These are phyloP conservation scores for Beauveria rudraprayagi DNA, from an alignment of 2,329 filamentous ascomycete genomes.

Conservation along the genomic window DNA sequence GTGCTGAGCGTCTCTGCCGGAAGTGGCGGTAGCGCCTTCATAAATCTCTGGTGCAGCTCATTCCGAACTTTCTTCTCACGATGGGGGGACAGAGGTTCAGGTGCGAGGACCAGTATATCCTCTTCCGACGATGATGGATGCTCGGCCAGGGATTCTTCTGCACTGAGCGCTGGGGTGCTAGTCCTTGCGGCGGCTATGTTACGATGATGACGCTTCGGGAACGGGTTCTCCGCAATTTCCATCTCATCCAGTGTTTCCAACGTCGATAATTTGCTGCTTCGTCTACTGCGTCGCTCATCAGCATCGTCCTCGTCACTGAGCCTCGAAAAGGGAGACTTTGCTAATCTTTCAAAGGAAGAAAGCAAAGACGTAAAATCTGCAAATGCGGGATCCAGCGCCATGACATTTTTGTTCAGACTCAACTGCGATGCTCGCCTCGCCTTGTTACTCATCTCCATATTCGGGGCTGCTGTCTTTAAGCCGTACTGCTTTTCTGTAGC, in stretches of 20 bases:
- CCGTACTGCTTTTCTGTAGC: conserved; percentile 6
- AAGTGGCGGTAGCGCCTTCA: conserved; percentile 43
- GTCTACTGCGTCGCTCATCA: conserved; percentile 6
- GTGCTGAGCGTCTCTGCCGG: conserved; percentile 22
- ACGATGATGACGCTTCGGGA: conserved; percentile 9
- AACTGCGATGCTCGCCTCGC: conserved; percentile 10
- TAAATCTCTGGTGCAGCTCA: conserved; percentile 37
- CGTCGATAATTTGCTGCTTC: conserved; percentile 1
- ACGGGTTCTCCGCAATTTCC: not conserved
- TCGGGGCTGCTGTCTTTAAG: not conserved
- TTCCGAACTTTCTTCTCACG: conserved; percentile 38
- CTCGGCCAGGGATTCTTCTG: not conserved
- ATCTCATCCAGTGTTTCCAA: conserved; percentile 8
- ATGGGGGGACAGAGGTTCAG: conserved; percentile 40
- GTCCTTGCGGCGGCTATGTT: not conserved
- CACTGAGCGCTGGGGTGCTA: not conserved
- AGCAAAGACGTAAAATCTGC: conserved; percentile 23
- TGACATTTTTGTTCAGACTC: conserved; percentile 12
- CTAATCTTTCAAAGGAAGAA: conserved; percentile 21
- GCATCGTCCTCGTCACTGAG: conserved; percentile 14
- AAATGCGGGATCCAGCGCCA: conserved; percentile 18
- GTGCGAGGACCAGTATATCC: conserved; percentile 31
- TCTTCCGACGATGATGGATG: conserved; percentile 7
- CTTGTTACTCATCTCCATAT: not conserved
- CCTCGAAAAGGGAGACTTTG: conserved; percentile 17